Percentiles rank a stretch among this genome's conserved stretches.
phyloP scores from a whole-genome alignment of 140 eudicot species.

The Senecio squalidus region DNA sequence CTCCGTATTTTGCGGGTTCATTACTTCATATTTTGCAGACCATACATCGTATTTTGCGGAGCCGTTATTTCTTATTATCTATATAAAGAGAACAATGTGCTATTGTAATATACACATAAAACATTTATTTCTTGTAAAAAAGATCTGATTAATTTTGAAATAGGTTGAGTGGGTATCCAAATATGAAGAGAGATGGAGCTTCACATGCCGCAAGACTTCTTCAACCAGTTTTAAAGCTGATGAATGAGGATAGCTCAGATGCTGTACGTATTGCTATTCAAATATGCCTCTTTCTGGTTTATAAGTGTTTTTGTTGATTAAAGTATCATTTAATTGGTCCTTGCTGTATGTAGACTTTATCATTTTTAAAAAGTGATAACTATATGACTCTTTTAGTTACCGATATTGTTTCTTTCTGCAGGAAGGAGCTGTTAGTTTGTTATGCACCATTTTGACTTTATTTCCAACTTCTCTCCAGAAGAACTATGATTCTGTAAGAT shows the following conservation, averaged over 20 bases:
- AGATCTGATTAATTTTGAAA: conserved; percentile 1
- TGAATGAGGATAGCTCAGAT: conserved; percentile 57
- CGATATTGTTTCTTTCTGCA: conserved; percentile 24
- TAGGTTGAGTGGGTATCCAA: conserved; percentile 71
- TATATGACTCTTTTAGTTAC: conserved; percentile 3
- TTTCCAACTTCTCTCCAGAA: conserved; percentile 77
- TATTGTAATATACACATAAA: background rate
- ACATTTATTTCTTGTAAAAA: background rate
- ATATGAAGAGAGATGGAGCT: conserved; percentile 76
- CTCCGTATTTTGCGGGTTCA: background rate
- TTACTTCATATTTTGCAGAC: background rate
- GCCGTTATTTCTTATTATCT: background rate
- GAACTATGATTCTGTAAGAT: conserved; percentile 68
- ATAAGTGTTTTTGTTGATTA: too few species aligned
- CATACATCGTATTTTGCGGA: background rate
- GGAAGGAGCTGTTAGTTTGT: conserved; percentile 68
- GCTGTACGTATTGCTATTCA: conserved; percentile 60
- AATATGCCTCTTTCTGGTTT: too few species aligned
- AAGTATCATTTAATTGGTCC: too few species aligned
- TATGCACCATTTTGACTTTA: conserved; percentile 46
- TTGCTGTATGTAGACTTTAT: too few species aligned
- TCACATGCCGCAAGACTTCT: conserved; percentile 67
- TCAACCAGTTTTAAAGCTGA: conserved; percentile 63
- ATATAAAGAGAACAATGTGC: background rate
- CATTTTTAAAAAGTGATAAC: background rate